Base-by-base conservation (phyloP, 176 grass and related monocot genomes). In the Triticum dicoccoides region DNA sequence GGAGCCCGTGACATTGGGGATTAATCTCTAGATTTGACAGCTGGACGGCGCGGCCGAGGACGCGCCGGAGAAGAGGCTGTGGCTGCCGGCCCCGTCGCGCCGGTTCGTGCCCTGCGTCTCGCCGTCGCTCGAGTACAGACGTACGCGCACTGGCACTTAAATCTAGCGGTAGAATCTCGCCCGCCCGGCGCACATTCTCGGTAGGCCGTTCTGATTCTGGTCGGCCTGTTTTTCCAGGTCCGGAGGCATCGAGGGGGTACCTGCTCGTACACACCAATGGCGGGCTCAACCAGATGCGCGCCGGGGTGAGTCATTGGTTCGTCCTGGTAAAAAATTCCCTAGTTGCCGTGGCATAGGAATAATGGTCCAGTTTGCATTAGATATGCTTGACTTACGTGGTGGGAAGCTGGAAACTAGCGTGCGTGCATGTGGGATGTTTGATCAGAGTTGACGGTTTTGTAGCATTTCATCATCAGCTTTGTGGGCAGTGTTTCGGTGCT, bases 251-350 rank as follows among this genome's bases (percentile, higher is more conserved):
- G 21, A 96, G 76, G 78, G 92, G 94, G 29, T 98, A 92, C 65
- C 76, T 98, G 76, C 84, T 98, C 15, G 94, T 98, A 15, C 89
- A 89, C 91, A 86, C 97, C 30, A 98, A 98, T 88, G 97, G 97
- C 20, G 97, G 97, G 1, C 91, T 98, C 76, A 98, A 98, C 91
- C 97, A 98, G 88, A 98, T 98, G 97, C 92, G 93, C 34, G 90
- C 94, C 47, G 97, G 97, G 90, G 97, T 98, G 91, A 92, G 73
- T 24, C 58, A 66, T 81, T 56, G 39, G 8, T 41, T 18, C 10
- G 30, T 80, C 56, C 77, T 80, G 25, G 21, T 64, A 1, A 12
- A 83, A 69, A 80, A 32, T 68, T 80, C 18, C 52, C 73, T 56
- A 68, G 49, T 42, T 92, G 37, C 52, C 30, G 25, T 12, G 54